Evolutionary conservation across 2,329 filamentous ascomycete species (phyloP).

Genomic region (Cladosporium velox): DNA sequence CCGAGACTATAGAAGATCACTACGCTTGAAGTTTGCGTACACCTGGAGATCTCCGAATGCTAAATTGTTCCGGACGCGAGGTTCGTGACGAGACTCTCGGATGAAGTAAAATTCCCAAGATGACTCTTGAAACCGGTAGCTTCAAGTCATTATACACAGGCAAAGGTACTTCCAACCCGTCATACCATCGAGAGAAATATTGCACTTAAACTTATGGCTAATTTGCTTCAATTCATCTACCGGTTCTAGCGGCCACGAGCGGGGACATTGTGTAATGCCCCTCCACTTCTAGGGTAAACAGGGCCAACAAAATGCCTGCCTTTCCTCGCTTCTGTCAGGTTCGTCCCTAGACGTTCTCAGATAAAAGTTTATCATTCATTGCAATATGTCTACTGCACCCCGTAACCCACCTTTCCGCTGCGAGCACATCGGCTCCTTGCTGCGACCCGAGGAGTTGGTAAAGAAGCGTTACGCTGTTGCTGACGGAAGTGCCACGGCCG

Average conservation of each 20-base stretch:
- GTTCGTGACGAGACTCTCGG: neutral
- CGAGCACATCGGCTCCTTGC: slow-evolving; percentile 71
- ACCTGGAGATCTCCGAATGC: neutral
- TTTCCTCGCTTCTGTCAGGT: neutral
- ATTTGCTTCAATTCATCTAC: neutral
- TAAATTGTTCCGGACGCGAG: neutral
- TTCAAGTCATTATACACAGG: neutral
- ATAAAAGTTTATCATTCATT: slow-evolving; percentile 13
- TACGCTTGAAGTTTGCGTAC: neutral
- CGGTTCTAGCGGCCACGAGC: slow-evolving; percentile 3
- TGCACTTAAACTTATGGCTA: neutral
- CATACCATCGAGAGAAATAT: neutral
- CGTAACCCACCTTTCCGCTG: slow-evolving; percentile 64
- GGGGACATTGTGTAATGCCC: slow-evolving; percentile 9
- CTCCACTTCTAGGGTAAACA: slow-evolving; percentile 10
- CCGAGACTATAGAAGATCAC: neutral
- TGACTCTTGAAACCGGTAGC: neutral
- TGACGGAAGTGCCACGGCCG: slow-evolving; percentile 29
- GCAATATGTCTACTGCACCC: slow-evolving; percentile 35
- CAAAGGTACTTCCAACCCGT: neutral
- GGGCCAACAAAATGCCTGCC: slow-evolving; percentile 1
- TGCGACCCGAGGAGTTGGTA: slow-evolving; percentile 65
- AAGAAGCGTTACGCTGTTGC: slow-evolving; percentile 57
- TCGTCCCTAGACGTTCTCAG: neutral
- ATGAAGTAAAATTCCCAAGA: neutral